These are phyloP conservation scores for Xerocomellus intermedius DNA, from an alignment of 768 basidiomycete genomes.

Conservation along the genomic window DNA sequence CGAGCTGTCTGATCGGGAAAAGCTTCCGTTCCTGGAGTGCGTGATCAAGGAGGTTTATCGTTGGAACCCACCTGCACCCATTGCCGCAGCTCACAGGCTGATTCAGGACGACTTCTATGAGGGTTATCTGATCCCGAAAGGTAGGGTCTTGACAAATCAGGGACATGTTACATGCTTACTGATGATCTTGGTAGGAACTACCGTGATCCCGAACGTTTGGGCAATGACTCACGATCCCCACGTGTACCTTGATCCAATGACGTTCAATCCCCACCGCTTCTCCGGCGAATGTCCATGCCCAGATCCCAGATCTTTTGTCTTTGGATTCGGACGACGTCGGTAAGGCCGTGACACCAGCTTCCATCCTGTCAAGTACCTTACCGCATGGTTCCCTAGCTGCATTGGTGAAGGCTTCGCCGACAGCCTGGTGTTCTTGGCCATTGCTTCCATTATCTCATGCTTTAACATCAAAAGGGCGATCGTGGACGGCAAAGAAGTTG, in stretches of 20 bases:
- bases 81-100: slow-evolving; percentile 12
- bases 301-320: neutral
- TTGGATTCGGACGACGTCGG: slow-evolving; percentile 7
- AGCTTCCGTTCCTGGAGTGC: slow-evolving; percentile 40
- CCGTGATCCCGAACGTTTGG: slow-evolving; percentile 4
- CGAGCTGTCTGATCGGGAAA: slow-evolving; percentile 32
- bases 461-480: neutral
- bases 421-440: neutral
- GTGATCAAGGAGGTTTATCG: slow-evolving; percentile 26
- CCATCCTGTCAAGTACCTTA: neutral
- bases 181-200: neutral
- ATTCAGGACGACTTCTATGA: slow-evolving; percentile 9
- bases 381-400: neutral
- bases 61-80: slow-evolving; percentile 11
- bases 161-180: neutral
- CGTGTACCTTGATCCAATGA: neutral
- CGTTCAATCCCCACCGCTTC: neutral
- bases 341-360: neutral
- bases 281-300: neutral
- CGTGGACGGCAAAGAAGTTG: neutral
- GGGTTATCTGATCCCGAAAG: slow-evolving; percentile 1
- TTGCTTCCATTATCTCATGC: neutral
- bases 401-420: slow-evolving; percentile 1
- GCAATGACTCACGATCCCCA: slow-evolving; percentile 2
- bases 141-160: neutral